Percentiles rank a stretch among this genome's conserved stretches.
Evolutionary conservation across 176 grass and related monocot genomes (phyloP).

Genomic region (Zizania latifolia): DNA sequence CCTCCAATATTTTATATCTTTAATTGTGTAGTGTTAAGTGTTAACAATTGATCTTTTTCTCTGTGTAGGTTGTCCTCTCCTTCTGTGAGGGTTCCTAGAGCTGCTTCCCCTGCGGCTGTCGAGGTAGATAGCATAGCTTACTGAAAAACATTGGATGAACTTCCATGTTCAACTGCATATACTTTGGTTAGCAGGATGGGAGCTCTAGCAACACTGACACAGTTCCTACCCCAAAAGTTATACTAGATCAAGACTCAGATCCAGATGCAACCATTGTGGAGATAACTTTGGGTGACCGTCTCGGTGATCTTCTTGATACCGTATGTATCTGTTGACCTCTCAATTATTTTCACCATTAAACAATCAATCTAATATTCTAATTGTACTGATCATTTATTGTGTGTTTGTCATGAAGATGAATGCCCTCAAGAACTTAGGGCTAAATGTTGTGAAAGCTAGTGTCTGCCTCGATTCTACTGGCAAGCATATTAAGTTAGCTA

Average conservation of each 20-base stretch:
- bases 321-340: constrained; percentile 44
- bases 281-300: constrained; percentile 93
- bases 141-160: constrained; percentile 39
- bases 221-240: constrained; percentile 91
- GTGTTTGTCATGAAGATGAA: constrained; percentile 59
- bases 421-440: constrained; percentile 74
- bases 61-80: constrained; percentile 37
- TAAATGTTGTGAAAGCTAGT: constrained; percentile 95
- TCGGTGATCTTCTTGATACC: constrained; percentile 94
- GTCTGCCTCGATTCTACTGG: constrained; percentile 86
- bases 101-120: constrained; percentile 63
- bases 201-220: constrained; percentile 59
- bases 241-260: constrained; percentile 97
- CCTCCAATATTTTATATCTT: constrained; percentile 3
- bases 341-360: constrained; percentile 4
- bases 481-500: constrained; percentile 80
- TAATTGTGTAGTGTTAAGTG: constrained; percentile 9
- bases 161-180: constrained; percentile 41
- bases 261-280: constrained; percentile 92
- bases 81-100: constrained; percentile 56
- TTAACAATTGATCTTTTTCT: constrained; percentile 15
- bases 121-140: constrained; percentile 68
- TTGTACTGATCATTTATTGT: constrained; percentile 12
- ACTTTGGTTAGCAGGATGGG: constrained; percentile 63
- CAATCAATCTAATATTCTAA: background rate